Percentiles rank a stretch among this genome's conserved stretches.
Evolutionary conservation across 2,329 filamentous ascomycete genomes (phyloP).

Genomic region (Westerdykella ornata): DNA sequence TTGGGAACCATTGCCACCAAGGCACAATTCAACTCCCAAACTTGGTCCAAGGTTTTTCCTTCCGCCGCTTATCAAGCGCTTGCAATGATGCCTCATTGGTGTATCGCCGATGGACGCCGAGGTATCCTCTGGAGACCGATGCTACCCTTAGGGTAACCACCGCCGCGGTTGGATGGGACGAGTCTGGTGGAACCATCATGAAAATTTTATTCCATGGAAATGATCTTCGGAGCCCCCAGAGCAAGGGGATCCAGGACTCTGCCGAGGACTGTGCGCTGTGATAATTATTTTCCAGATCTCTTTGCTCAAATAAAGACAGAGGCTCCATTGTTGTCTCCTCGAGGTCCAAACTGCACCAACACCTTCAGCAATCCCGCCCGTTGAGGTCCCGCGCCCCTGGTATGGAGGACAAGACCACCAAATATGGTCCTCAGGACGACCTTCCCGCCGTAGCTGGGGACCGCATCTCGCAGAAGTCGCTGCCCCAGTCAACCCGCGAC

Average conservation of each 20-base stretch:
- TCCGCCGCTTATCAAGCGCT: no score
- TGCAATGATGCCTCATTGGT: no score
- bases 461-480: conserved; percentile 26
- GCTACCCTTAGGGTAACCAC: no score
- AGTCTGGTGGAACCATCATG: conserved; percentile 24
- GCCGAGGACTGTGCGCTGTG: background rate
- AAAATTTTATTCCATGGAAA: conserved; percentile 19
- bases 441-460: conserved; percentile 25
- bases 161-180: background rate
- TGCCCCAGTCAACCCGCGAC: conserved; percentile 25
- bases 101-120: no score
- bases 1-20: no score
- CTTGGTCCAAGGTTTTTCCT: no score
- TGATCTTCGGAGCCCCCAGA: conserved; percentile 10
- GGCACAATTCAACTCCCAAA: no score
- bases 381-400: background rate
- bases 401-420: conserved; percentile 14
- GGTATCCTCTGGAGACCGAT: no score
- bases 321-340: background rate
- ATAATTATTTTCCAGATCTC: background rate
- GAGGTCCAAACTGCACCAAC: background rate
- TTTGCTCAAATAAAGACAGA: background rate
- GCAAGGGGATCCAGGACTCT: conserved; percentile 1
- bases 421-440: conserved; percentile 12
- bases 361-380: background rate